phyloP scores from a whole-genome alignment of 2,329 filamentous ascomycete genomes.

The Cadophora luteo-olivacea region DNA sequence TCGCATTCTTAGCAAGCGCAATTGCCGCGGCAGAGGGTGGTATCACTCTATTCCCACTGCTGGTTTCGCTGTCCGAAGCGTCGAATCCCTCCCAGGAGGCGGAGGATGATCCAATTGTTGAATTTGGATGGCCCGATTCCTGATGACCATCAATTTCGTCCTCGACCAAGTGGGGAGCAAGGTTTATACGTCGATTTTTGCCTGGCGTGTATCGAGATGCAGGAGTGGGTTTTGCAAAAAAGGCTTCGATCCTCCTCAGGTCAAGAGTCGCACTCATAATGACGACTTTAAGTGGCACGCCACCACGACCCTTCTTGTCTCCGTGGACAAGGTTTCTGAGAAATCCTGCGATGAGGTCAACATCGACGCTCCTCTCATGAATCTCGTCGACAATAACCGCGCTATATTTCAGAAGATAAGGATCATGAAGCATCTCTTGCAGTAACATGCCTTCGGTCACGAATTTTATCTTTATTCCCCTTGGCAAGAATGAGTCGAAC shows the following conservation, averaged over 20 bases:
- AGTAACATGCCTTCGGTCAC: constrained; percentile 96
- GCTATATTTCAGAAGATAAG: constrained; percentile 82
- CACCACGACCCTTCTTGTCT: constrained; percentile 69
- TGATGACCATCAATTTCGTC: constrained; percentile 23
- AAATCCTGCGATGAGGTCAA: constrained; percentile 90
- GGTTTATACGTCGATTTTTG: constrained; percentile 36
- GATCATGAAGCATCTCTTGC: constrained; percentile 90
- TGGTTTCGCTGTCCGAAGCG: constrained; percentile 26
- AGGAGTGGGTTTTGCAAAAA: constrained; percentile 61
- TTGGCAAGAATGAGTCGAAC: constrained; percentile 87
- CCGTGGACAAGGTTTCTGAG: constrained; percentile 76
- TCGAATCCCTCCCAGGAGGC: constrained; percentile 38
- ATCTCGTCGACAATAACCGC: constrained; percentile 95
- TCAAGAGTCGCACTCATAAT: constrained; percentile 98
- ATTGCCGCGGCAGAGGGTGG: too few species aligned
- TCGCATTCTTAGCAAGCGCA: not conserved
- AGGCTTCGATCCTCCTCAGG: constrained; percentile 76
- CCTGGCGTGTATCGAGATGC: constrained; percentile 42
- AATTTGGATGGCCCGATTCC: constrained; percentile 23
- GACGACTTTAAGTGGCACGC: constrained; percentile 82
- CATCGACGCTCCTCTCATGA: constrained; percentile 93
- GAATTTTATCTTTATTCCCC: constrained; percentile 87
- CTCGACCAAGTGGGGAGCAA: constrained; percentile 37
- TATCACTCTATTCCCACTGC: constrained; percentile 5
- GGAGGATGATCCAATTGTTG: constrained; percentile 30